Base-by-base conservation (phyloP, 306 rosid species). In the Oemleria cerasiformis region DNA sequence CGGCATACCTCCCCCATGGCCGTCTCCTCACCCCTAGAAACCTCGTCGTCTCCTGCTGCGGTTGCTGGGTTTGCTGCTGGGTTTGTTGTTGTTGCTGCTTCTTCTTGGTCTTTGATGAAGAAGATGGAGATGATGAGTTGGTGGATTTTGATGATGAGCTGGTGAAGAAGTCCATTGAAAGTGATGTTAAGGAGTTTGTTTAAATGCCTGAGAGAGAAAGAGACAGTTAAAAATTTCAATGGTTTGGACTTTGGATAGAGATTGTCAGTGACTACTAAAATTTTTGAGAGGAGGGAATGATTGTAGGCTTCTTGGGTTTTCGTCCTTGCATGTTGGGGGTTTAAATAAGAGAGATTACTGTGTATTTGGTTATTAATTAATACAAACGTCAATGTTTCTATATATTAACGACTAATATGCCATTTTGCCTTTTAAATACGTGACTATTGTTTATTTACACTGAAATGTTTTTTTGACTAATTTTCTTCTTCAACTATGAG, bases 1-100 rank as follows among this genome's bases (percentile, higher is more conserved):
- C 89, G 1, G 89, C 89, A 21, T 82, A 85, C 65, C 86, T 36
- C 0, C 89, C 89, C 89, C 89, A 85, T 0, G 89, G 89, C 67
- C 89, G 66, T 38, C 84, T 71, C n/a, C 89, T 44, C 20, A 85
- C 86, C 0, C 89, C 89, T 0, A 84, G 77, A 74, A 72, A 84
- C 80, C 86, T 64, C 0, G 68, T 55, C 36, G 62, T 77, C 48
- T 55, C 77, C 16, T 61, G 82, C 49, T 71, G 81, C 9, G 72
- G 67, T 59, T 40, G 67, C 47, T 70, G 70, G 30, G 21, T 23
- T 55, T 66, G 71, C 20, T 34, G 63, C 41, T 62, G 67, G 19
- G 36, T 20, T 59, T 68, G 72, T 13, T 30, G 67, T 12, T 64
- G 61, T 34, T 70, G 73, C 13, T 80, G 84, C 65, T 80, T 77